Evolutionary conservation across 2,329 filamentous ascomycete genomes (phyloP), one percentile per base, ranked within the genome.

Genomic region (Beauveria medogensis): DNA sequence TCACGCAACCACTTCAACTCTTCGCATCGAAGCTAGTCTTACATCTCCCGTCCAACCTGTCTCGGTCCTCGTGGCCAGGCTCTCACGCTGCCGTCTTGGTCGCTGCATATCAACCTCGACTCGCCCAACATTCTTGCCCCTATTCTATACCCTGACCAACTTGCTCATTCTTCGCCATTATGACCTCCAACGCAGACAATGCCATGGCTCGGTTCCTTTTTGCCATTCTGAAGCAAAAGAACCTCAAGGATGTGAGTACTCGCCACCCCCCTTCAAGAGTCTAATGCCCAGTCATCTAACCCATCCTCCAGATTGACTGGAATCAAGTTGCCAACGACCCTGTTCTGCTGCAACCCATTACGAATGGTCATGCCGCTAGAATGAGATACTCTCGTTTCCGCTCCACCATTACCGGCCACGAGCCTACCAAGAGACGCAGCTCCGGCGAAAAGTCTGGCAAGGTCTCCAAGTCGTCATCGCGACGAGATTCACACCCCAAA

Each of bases 301-400:
- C 3, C 7, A 18, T 56, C 26, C 41, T 46, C 24, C 60, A 85
- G 82, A 83, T 85, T 67, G 80, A 85, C 69, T 85, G 82, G 82
- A 80, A 80, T 63, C 71, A 77, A 67, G 82, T 85, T 50, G 82
- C 82, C 58, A 70, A 75, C 41, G 80, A 84, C 63, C 80, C 82
- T 22, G 75, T 82, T 53, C 75, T 85, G 10, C 64, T 77, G 26
- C 76, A 83, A 55, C 74, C 78, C 65, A 84, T 85, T 62, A 78
- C 80, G 64, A 85, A 85, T 67, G 82, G 82, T 50, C 82, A 85
- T 69, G 82, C 82, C 34, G 82, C 82, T 37, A 79, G 82, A 53
- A 85, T 85, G 82, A 76, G 82, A 59, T 85, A 79, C 69, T 80
- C 81, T 16, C 77, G 82, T 41, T 83, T 84, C 67, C 73, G 74